These are phyloP conservation scores for Aristolochia californica DNA, from an alignment of 164 flowering plant species.

Conservation along the genomic window DNA sequence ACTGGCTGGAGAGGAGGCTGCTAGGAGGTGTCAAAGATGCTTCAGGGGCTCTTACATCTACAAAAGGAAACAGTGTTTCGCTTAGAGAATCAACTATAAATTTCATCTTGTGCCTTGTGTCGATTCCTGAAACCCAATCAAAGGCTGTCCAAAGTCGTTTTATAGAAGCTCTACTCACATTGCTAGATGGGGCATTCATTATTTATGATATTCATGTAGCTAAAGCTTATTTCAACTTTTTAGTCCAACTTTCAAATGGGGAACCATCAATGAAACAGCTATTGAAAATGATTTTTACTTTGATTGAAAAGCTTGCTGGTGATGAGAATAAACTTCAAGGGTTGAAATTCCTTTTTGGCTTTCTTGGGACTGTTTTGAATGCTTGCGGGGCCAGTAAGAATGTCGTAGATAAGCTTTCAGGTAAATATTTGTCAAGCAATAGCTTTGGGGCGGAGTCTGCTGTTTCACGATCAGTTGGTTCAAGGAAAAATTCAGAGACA, in stretches of 20 bases:
- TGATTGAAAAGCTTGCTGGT: conserved; percentile 65
- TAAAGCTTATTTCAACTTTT: conserved; percentile 58
- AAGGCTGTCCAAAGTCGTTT: conserved; percentile 45
- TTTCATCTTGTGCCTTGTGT: conserved; percentile 46
- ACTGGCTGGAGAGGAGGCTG: conserved; percentile 79
- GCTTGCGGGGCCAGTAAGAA: conserved; percentile 52
- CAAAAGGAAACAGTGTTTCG: conserved; percentile 45
- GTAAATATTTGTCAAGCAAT: conserved; percentile 34
- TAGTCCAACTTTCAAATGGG: conserved; percentile 67
- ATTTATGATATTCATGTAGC: conserved; percentile 60
- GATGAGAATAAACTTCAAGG: conserved; percentile 66
- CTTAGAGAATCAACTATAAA: conserved; percentile 79
- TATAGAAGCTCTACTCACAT: conserved; percentile 52
- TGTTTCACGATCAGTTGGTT: conserved; percentile 36
- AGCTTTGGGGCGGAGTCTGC: conserved; percentile 35
- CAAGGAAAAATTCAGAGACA: conserved; percentile 54
- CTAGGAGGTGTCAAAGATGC: conserved; percentile 41
- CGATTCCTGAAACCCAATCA: conserved; percentile 33
- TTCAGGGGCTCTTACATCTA: conserved; percentile 26
- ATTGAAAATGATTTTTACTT: conserved; percentile 39
- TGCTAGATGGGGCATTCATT: conserved; percentile 68
- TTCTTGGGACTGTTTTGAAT: conserved; percentile 48
- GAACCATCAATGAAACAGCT: conserved; percentile 47
- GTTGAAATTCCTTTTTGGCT: conserved; percentile 62
- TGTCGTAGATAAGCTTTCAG: conserved; percentile 32